phyloP scores from a whole-genome alignment of 1,139 yeast species.

The Diutina siamensis region DNA sequence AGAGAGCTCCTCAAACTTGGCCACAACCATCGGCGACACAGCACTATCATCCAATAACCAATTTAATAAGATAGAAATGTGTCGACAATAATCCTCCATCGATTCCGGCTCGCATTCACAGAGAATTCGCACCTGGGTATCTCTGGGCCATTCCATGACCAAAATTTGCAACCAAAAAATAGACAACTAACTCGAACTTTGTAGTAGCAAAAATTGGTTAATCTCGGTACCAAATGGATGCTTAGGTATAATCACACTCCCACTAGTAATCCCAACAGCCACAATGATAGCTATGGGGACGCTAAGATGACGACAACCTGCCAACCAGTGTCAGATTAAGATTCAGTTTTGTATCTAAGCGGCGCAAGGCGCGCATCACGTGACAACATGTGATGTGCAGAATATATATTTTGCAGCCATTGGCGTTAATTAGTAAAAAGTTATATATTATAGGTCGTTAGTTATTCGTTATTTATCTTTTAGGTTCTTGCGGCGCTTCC shows the following conservation, averaged over 20 bases:
- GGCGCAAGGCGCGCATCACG: too few relatives aligned
- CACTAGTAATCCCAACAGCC: too few relatives aligned
- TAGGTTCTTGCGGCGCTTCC: not conserved
- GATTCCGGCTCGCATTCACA: conserved; percentile 15
- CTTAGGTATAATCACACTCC: too few relatives aligned
- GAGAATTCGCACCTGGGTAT: not conserved
- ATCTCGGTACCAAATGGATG: too few relatives aligned
- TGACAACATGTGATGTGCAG: not conserved
- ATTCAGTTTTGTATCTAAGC: too few relatives aligned
- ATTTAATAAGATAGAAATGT: conserved; percentile 13
- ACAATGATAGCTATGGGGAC: too few relatives aligned
- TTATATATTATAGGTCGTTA: not conserved
- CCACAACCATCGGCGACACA: conserved; percentile 12
- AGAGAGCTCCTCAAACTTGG: conserved; percentile 18
- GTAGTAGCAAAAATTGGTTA: too few relatives aligned
- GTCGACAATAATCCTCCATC: conserved; percentile 29
- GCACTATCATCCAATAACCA: not conserved
- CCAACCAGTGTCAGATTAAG: too few relatives aligned
- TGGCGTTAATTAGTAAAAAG: not conserved
- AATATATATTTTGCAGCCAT: not conserved
- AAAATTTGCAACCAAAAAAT: not conserved
- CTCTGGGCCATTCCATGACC: not conserved
- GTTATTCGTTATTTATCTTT: not conserved
- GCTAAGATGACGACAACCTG: too few relatives aligned
- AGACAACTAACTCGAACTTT: too few relatives aligned